A percentile compares a stretch with the other conserved stretches of the same genome.
phyloP scores from a whole-genome alignment of 2,329 filamentous ascomycete species.

The Fusarium sp. region DNA sequence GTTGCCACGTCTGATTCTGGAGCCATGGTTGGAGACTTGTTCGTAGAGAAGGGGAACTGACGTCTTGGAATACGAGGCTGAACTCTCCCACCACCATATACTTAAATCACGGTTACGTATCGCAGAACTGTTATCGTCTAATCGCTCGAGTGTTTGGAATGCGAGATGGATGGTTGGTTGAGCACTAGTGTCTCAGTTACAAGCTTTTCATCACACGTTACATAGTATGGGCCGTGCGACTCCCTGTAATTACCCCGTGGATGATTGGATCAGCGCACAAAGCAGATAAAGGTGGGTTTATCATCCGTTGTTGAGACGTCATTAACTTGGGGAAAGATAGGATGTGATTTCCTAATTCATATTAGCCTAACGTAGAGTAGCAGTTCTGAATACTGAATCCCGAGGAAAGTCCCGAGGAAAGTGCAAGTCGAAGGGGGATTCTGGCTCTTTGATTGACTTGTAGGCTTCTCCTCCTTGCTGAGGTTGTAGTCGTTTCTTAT shows the following conservation, averaged over 20 bases:
- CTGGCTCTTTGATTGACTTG: no score
- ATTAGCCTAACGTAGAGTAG: neutral
- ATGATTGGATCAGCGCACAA: neutral
- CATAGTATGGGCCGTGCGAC: neutral
- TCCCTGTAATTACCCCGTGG: neutral
- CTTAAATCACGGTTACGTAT: neutral
- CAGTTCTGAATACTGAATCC: neutral
- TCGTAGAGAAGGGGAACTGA: neutral
- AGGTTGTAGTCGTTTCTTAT: neutral
- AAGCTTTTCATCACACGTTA: neutral
- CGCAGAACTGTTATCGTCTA: neutral
- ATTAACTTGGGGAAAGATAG: neutral
- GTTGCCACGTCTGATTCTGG: neutral
- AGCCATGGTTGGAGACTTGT: neutral
- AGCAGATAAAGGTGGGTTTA: neutral
- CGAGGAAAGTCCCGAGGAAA: neutral
- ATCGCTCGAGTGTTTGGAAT: neutral
- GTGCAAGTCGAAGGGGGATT: neutral
- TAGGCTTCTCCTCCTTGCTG: neutral
- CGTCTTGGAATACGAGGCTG: neutral
- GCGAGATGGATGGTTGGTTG: neutral
- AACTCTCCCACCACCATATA: neutral
- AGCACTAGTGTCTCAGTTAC: neutral
- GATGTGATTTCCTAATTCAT: neutral
- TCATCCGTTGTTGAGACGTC: neutral